phyloP scores from a whole-genome alignment of 441 rosid species.

The Croton laevigatus region DNA sequence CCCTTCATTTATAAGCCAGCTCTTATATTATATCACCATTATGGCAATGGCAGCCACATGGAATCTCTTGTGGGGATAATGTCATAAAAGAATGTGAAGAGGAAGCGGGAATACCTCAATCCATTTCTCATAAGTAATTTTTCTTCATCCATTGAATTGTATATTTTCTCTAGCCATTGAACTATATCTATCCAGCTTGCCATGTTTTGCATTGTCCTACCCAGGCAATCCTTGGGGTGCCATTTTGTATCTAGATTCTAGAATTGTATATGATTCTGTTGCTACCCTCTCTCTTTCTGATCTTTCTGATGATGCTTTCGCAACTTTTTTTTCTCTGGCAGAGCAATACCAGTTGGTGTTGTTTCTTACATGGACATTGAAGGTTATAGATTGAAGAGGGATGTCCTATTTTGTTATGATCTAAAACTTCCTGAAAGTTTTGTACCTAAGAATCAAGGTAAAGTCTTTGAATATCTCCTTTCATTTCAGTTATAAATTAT shows the following conservation, averaged over 20 bases:
- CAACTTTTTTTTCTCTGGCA: conserved; percentile 26
- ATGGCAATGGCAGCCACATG: conserved; percentile 62
- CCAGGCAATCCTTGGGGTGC: conserved; percentile 3
- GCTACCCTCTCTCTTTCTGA: background rate
- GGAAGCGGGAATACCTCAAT: conserved; percentile 79
- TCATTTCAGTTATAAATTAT: background rate
- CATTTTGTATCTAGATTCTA: background rate
- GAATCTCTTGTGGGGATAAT: conserved; percentile 69
- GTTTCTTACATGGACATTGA: conserved; percentile 74
- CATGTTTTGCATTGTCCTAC: background rate
- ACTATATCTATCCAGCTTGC: conserved; percentile 5
- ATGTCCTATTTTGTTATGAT: conserved; percentile 83
- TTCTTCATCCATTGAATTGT: conserved; percentile 11
- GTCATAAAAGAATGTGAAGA: conserved; percentile 87
- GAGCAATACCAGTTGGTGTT: conserved; percentile 78
- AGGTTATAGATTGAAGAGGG: conserved; percentile 63
- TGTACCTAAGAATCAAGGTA: conserved; percentile 67
- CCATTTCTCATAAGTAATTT: conserved; percentile 51
- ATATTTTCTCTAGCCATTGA: conserved; percentile 9
- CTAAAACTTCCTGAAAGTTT: conserved; percentile 64
- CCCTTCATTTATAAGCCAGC: background rate
- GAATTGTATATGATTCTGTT: conserved; percentile 10
- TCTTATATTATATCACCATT: background rate
- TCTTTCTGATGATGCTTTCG: conserved; percentile 4
- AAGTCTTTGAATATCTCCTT: conserved; percentile 13